Conservation (phyloP, 129 eudicot genomes). For the Escallonia rubra region DNA sequence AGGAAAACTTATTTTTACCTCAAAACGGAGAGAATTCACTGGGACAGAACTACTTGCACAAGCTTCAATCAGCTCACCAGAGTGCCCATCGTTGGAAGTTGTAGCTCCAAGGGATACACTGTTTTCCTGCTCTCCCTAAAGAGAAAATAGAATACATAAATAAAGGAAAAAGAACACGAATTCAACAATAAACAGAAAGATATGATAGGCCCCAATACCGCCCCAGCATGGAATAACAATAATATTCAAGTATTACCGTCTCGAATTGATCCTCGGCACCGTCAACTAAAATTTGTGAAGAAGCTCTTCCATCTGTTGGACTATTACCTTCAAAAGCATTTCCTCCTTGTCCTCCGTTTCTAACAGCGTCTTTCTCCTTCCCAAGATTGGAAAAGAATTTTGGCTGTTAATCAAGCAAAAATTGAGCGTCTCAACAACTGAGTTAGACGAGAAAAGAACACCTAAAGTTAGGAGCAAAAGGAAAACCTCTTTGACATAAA, state of each 20-base stretch:
- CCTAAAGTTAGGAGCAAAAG: neutral
- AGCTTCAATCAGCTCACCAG: slow-evolving; percentile 26
- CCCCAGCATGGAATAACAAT: slow-evolving; percentile 3
- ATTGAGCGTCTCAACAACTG: neutral
- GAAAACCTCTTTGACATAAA: neutral
- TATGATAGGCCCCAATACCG: too few relatives aligned
- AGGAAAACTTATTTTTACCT: slow-evolving; percentile 27
- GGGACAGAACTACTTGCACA: slow-evolving; percentile 24
- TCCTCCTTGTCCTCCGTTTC: slow-evolving; percentile 16
- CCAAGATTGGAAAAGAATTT: slow-evolving; percentile 9
- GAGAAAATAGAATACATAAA: neutral
- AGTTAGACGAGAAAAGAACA: neutral
- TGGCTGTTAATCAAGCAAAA: slow-evolving; percentile 23
- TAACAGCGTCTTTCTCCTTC: slow-evolving; percentile 5
- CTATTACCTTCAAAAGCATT: slow-evolving; percentile 12
- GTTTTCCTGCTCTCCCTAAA: slow-evolving; percentile 19
- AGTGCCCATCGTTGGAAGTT: slow-evolving; percentile 12
- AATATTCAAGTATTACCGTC: slow-evolving; percentile 9
- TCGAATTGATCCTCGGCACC: slow-evolving; percentile 6
- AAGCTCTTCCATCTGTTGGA: slow-evolving; percentile 10
- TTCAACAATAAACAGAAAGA: too few relatives aligned
- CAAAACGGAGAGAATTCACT: slow-evolving; percentile 54
- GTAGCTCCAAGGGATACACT: neutral
- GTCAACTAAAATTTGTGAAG: slow-evolving; percentile 5
- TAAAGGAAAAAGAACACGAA: too few relatives aligned